Percentiles rank a stretch among this genome's conserved stretches.
phyloP scores from a whole-genome alignment of 768 basidiomycete genomes.

The Phylloporus scabripes region DNA sequence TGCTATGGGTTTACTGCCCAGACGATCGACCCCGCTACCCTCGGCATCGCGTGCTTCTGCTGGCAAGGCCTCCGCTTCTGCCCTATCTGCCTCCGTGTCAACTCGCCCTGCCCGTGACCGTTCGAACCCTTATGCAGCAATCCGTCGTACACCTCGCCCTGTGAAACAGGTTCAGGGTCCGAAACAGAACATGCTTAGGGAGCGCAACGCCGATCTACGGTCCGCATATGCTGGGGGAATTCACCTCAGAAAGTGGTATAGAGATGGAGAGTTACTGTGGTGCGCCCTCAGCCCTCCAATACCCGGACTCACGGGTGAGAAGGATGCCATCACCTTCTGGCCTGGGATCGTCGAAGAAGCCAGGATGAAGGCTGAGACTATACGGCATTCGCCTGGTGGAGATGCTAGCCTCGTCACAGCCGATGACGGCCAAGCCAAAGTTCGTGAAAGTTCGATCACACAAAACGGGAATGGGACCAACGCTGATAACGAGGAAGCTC shows the following conservation, averaged over 20 bases:
- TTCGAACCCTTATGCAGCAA: constrained; percentile 36
- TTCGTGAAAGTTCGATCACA: constrained; percentile 1
- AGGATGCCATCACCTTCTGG: constrained; percentile 61
- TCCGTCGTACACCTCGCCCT: constrained; percentile 36
- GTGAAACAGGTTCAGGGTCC: constrained; percentile 33
- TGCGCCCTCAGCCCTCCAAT: constrained; percentile 53
- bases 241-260: constrained; percentile 53
- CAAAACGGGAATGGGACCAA: constrained; percentile 10
- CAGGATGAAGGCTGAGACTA: constrained; percentile 42
- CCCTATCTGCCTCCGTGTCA: constrained; percentile 9
- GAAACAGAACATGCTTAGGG: constrained; percentile 48
- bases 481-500: constrained; percentile 24
- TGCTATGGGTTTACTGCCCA: constrained; percentile 42
- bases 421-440: constrained; percentile 13
- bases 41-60: constrained; percentile 14
- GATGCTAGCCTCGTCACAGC: not conserved
- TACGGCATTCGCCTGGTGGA: constrained; percentile 23
- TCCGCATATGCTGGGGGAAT: constrained; percentile 46
- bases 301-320: constrained; percentile 31
- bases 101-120: constrained; percentile 19
- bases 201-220: constrained; percentile 61
- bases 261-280: constrained; percentile 70
- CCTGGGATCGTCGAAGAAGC: constrained; percentile 63
- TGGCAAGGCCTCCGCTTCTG: constrained; percentile 17
- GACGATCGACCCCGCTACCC: constrained; percentile 32